Evolutionary conservation across 2,329 filamentous ascomycete genomes (phyloP).

Genomic region (Cladophialophora immunda): DNA sequence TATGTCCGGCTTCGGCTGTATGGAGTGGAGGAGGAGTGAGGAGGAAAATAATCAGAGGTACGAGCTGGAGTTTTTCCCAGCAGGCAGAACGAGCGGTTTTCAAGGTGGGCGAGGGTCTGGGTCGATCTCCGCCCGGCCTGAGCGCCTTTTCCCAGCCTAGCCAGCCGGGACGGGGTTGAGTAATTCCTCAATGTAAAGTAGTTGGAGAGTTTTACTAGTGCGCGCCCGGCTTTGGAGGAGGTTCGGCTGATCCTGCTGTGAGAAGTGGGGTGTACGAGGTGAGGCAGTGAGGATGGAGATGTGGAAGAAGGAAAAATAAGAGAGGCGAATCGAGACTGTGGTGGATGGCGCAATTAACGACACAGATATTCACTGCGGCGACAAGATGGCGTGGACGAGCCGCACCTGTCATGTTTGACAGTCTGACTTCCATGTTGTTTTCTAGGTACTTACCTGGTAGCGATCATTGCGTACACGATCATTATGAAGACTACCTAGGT

Average conservation of each 20-base stretch:
- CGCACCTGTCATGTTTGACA: not conserved
- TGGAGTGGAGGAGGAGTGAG: constrained; percentile 24
- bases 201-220: constrained; percentile 5
- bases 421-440: not conserved
- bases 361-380: not conserved
- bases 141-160: not conserved
- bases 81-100: constrained; percentile 1
- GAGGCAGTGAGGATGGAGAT: constrained; percentile 2
- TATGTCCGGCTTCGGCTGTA: constrained; percentile 25
- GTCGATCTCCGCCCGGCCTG: constrained; percentile 18
- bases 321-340: constrained; percentile 12
- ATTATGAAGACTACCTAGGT: not conserved
- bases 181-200: constrained; percentile 5
- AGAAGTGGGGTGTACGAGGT: constrained; percentile 7
- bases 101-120: constrained; percentile 4
- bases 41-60: constrained; percentile 3
- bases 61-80: constrained; percentile 7
- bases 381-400: not conserved
- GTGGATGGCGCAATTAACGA: constrained; percentile 3
- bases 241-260: not conserved
- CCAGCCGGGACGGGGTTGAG: not conserved
- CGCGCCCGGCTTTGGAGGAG: not conserved
- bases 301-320: constrained; percentile 20
- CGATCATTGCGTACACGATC: not conserved
- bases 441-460: not conserved